Percentiles rank a stretch among this genome's conserved stretches.
phyloP scores from a whole-genome alignment of 2,329 filamentous ascomycete species.

The Aspergillus clavatus region DNA sequence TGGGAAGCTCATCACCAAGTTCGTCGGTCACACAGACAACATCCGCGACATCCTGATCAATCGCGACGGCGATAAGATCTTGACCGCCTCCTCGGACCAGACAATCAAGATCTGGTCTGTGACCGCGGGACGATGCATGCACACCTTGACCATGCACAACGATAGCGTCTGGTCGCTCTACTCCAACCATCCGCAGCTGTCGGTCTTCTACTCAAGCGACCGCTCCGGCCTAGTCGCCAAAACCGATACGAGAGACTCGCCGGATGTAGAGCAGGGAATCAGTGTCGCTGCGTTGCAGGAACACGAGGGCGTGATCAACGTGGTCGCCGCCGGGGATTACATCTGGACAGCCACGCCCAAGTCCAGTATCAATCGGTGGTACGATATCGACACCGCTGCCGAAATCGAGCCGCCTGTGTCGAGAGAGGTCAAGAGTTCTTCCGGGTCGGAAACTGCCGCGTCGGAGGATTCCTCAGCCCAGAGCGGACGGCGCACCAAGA shows the following conservation, averaged over 20 bases:
- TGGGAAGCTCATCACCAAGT: slow-evolving; percentile 88
- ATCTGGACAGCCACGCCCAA: slow-evolving; percentile 88
- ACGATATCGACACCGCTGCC: slow-evolving; percentile 72
- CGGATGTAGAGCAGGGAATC: slow-evolving; percentile 79
- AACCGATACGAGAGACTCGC: slow-evolving; percentile 75
- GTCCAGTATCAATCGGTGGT: slow-evolving; percentile 90
- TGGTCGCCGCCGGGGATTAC: slow-evolving; percentile 62
- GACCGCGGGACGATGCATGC: slow-evolving; percentile 90
- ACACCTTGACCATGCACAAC: slow-evolving; percentile 98
- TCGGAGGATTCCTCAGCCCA: slow-evolving; percentile 12
- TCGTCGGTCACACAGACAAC: slow-evolving; percentile 94
- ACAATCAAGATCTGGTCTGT: slow-evolving; percentile 98
- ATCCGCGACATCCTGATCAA: slow-evolving; percentile 87
- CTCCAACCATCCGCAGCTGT: slow-evolving; percentile 78
- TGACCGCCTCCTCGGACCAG: slow-evolving; percentile 93
- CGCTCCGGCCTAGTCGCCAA: slow-evolving; percentile 91
- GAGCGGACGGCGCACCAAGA: slow-evolving; percentile 47
- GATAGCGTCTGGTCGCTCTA: slow-evolving; percentile 96
- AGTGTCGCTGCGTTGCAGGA: slow-evolving; percentile 91
- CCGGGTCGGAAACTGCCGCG: slow-evolving; percentile 32
- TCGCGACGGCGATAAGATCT: slow-evolving; percentile 79
- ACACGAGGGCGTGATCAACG: slow-evolving; percentile 64
- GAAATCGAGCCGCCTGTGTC: slow-evolving; percentile 54
- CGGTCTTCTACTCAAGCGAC: slow-evolving; percentile 92
- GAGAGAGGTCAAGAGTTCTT: slow-evolving; percentile 45